Base-by-base conservation (phyloP, 441 rosid genomes). In the Jatropha multifida region DNA sequence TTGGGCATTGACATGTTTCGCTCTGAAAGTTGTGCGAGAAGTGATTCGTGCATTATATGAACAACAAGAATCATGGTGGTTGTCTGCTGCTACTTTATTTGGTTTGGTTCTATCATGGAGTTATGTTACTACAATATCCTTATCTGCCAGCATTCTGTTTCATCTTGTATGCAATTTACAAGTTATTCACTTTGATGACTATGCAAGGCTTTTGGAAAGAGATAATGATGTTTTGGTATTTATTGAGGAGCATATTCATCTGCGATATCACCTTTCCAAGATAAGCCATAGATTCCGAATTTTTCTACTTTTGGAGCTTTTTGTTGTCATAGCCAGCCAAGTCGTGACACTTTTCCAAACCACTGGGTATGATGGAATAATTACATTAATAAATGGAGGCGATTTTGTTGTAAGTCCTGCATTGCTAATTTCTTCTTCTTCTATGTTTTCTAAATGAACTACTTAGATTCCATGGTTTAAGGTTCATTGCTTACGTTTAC, bases 251-350 rank as follows among this genome's bases (percentile, higher is more conserved):
- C 99, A 93, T 75, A 82, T 84, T 48, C 94, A 88, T 59, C 86
- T 93, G 11, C 88, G 96, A 2, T 77, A 88, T 81, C 84, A 92
- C 74, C 92, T 93, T 15, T 92, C 99, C 70, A 93, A 93, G 83
- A 95, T 95, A 76, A 95, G 99, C 85, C 98, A 95, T 80, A 89
- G 97, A 83, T 95, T 95, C 83, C 87, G 98, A 15, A 90, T 93
- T 75, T 95, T 90, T 83, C 94, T 95, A 68, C 83, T 95, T 76
- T 81, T 90, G n/a, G 87, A 90, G 83, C 89, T 93, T 85, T 51
- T 86, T 80, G 90, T 86, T 11, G 94, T 92, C 77, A 90, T 97
- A 2, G 86, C 84, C 66, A 88, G 93, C 81, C 97, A 92, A 82
- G 70, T 88, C 17, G 75, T 90, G 63, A 87, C 95, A 49, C 94